These are phyloP conservation scores for Candida xiaguanensis DNA, from an alignment of 805 yeast genomes.

Conservation along the genomic window DNA sequence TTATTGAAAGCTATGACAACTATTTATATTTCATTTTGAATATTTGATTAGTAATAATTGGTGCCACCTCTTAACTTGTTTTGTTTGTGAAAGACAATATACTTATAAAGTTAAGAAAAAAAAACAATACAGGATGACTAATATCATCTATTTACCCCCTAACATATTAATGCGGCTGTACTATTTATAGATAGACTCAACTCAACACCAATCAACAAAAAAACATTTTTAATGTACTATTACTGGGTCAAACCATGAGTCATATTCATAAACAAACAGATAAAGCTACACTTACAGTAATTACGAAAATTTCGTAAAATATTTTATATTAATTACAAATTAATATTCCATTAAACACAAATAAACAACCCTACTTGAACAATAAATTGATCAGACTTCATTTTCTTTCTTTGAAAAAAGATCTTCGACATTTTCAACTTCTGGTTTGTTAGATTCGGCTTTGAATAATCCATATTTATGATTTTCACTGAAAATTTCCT, in stretches of 20 bases:
- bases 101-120: neutral
- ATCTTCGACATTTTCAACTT: slow-evolving; percentile 6
- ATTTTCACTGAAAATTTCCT: slow-evolving; percentile 12
- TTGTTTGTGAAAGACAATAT: neutral
- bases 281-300: too few relatives aligned
- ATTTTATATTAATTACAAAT: too few relatives aligned
- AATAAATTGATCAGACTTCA: too few relatives aligned
- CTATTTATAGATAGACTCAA: neutral
- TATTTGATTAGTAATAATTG: neutral
- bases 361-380: too few relatives aligned
- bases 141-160: neutral
- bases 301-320: too few relatives aligned
- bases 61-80: neutral
- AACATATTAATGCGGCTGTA: neutral
- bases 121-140: neutral
- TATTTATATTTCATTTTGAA: neutral
- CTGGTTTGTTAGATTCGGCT: slow-evolving; percentile 12
- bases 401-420: neutral
- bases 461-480: slow-evolving; percentile 14
- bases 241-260: too few relatives aligned
- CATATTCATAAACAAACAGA: too few relatives aligned
- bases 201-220: too few relatives aligned
- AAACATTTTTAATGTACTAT: too few relatives aligned
- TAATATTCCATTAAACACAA: too few relatives aligned
- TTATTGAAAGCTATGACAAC: too few relatives aligned